Percentiles rank a stretch among this genome's conserved stretches.
These are phyloP conservation scores for Pleurotus pulmonarius DNA, from an alignment of 768 basidiomycete species.

Conservation along the genomic window DNA sequence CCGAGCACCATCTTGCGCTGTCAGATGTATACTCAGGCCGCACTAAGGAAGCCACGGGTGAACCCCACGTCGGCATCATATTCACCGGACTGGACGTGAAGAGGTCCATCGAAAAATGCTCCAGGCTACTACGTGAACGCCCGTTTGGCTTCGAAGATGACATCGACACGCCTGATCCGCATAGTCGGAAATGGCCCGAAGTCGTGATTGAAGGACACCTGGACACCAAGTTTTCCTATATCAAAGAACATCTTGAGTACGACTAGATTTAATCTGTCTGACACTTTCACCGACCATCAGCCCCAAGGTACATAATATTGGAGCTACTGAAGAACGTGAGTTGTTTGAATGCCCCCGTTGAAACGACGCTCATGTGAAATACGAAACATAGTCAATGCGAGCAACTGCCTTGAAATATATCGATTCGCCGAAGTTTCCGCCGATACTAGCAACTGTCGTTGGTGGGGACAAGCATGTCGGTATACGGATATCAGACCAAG, in stretches of 20 bases:
- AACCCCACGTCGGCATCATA: constrained; percentile 81
- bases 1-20: constrained; percentile 85
- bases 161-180: constrained; percentile 14
- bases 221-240: constrained; percentile 73
- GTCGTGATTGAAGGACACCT: constrained; percentile 72
- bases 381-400: constrained; percentile 57
- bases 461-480: constrained; percentile 70
- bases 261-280: constrained; percentile 17
- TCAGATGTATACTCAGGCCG: constrained; percentile 51
- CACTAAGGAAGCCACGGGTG: constrained; percentile 27
- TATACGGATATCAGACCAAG: constrained; percentile 90
- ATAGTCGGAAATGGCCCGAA: constrained; percentile 47
- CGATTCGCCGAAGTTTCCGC: constrained; percentile 41
- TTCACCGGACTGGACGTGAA: constrained; percentile 71
- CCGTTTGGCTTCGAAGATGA: constrained; percentile 42
- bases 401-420: constrained; percentile 57
- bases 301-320: constrained; percentile 73
- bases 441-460: constrained; percentile 72
- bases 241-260: constrained; percentile 83
- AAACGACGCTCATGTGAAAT: too few relatives aligned
- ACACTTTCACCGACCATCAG: constrained; percentile 1
- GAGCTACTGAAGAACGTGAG: constrained; percentile 87
- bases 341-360: not conserved
- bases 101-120: constrained; percentile 69
- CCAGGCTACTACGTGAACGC: constrained; percentile 46